Evolutionary conservation across 176 grass and related monocot genomes (phyloP), one percentile per base, ranked within the genome.

Genomic region (Aegilops umbellulata): DNA sequence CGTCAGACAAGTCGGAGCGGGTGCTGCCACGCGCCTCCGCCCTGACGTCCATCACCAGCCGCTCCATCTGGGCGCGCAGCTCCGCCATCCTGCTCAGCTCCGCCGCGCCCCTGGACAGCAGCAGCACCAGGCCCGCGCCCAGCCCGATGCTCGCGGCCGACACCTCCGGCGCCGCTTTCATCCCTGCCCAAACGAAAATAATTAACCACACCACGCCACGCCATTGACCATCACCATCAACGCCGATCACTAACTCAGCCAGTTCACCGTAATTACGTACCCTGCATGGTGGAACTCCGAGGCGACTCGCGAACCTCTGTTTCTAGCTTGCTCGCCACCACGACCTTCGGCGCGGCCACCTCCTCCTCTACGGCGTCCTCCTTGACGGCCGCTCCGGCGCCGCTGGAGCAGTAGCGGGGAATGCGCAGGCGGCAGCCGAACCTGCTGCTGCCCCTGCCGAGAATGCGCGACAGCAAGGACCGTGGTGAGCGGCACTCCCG

Each of bases 1-100:
- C 69, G 19, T 47, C 69, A 13, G 80, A 88, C n/a, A 66, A 32
- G 85, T 66, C 82, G 10, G 78, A 39, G 10, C 65, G 69, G 19
- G 69, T 66, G 65, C 51, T 25, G 35, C 79, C 88, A 5, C 61
- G 85, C 2, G 83, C 72, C 49, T 92, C 88, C 47, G 78, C 79
- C 79, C 83, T 87, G 74, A 60, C 84, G 9, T 94, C 94, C 51
- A 82, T 0, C 10, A 98, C 64, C 38, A 98, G 58, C 10, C 76
- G 84, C 87, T 98, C 94, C 94, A 95, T 98, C 75, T 98, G 84
- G 19, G 83, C 78, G 55, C 94, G 85, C 11, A 98, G 77, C 89
- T 94, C 92, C 0, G 71, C 76, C 92, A 98, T 98, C 91, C 91
- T 92, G 80, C 90, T 87, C 26, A 98, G 86, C 86, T 98, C 97